Evolutionary conservation across 1,139 yeast species (phyloP).

Genomic region (Yamadazyma jaroonii): DNA sequence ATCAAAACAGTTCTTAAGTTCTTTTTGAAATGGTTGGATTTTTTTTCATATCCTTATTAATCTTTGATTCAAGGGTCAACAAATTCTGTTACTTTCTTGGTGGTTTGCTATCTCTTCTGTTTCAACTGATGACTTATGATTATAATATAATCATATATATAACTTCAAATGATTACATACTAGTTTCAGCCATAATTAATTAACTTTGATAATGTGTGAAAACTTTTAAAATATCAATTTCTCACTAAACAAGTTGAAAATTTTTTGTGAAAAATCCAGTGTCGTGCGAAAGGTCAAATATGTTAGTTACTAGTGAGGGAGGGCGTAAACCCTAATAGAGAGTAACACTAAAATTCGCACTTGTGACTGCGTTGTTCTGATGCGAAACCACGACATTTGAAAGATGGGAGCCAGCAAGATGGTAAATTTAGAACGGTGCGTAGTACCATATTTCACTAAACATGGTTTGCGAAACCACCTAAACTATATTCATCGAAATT

Average conservation of each 20-base stretch:
- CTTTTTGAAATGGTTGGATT: no score
- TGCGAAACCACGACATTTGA: neutral
- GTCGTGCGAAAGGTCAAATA: constrained; percentile 1
- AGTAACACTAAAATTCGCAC: neutral
- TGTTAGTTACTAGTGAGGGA: neutral
- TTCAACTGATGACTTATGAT: neutral
- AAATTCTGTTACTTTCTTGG: no score
- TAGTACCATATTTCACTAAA: no score
- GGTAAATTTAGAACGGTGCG: no score
- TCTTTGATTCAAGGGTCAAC: no score
- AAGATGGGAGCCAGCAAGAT: neutral
- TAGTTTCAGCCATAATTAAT: constrained; percentile 46
- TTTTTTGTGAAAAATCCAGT: constrained; percentile 3
- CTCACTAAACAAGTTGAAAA: constrained; percentile 3
- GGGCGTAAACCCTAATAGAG: constrained; percentile 1
- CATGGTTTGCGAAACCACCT: no score
- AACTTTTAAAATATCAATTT: constrained; percentile 7
- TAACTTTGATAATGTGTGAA: constrained; percentile 7
- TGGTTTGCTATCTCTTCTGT: no score
- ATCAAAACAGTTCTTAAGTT: no score
- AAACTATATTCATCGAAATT: neutral
- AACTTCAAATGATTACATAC: constrained; percentile 27
- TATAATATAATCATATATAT: no score
- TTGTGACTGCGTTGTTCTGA: constrained; percentile 1
- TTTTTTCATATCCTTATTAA: no score